Evolutionary conservation across 192 early-diverging fungal genomes (phyloP).

Genomic region (Cetraspora pellucida): DNA sequence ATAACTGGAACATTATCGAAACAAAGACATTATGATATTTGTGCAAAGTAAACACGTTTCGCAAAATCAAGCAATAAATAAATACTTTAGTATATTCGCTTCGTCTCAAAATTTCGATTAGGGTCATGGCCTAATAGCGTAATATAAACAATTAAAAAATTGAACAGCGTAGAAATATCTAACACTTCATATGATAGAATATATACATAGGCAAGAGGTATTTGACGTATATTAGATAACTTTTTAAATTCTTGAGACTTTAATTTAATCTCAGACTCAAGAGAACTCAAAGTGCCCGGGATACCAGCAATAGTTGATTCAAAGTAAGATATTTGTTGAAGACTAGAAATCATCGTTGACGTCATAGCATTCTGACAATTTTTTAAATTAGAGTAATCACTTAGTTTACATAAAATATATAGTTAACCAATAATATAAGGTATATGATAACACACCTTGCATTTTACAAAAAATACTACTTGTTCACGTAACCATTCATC

Average conservation of each 20-base stretch:
- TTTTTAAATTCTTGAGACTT: constrained; percentile 41
- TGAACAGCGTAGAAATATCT: background rate
- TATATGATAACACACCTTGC: constrained; percentile 13
- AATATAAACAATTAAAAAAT: no score
- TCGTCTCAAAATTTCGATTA: constrained; percentile 56
- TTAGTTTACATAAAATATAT: background rate
- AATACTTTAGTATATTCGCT: constrained; percentile 52
- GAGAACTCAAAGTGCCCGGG: constrained; percentile 37
- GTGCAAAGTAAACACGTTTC: background rate
- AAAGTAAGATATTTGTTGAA: constrained; percentile 46
- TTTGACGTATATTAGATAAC: constrained; percentile 44
- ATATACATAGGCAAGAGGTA: constrained; percentile 54
- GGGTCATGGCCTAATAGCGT: constrained; percentile 36
- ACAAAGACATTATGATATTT: background rate
- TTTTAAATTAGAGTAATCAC: background rate
- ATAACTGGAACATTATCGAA: constrained; percentile 18
- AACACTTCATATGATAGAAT: background rate
- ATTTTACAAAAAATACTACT: constrained; percentile 11
- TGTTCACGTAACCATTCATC: constrained; percentile 28
- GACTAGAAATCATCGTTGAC: constrained; percentile 41
- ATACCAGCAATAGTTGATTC: constrained; percentile 48
- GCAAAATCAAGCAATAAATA: background rate
- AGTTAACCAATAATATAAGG: background rate
- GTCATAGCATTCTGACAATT: constrained; percentile 37
- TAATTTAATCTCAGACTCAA: constrained; percentile 41